A percentile compares a stretch with the other conserved stretches of the same genome.
These are phyloP conservation scores for Isoetes taiwanensis DNA, from an alignment of 75 land plant species.

Conservation along the genomic window DNA sequence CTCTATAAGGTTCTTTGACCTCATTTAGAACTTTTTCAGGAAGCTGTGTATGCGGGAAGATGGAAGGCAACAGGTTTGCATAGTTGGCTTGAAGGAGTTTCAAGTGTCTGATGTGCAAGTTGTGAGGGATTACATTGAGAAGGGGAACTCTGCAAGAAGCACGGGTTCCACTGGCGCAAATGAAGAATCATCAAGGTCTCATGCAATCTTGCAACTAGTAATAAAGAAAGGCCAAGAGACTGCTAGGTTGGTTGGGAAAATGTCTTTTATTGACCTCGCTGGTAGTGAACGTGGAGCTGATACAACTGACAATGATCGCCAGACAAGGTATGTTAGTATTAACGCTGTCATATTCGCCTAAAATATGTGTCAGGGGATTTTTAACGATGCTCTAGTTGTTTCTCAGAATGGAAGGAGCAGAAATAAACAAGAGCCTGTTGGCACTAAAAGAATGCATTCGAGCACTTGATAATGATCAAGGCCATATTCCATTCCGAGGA, in stretches of 20 bases:
- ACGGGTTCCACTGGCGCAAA: conserved; percentile 99
- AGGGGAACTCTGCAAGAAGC: conserved; percentile 81
- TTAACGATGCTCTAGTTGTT: not conserved
- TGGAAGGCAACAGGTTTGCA: conserved; percentile 88
- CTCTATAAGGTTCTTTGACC: too few relatives aligned
- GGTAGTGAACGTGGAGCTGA: conserved; percentile 99
- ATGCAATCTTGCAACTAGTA: conserved; percentile 92
- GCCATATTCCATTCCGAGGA: conserved; percentile 97
- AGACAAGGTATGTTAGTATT: conserved; percentile 78
- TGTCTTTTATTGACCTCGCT: conserved; percentile 98
- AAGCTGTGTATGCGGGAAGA: conserved; percentile 27
- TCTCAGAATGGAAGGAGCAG: conserved; percentile 96
- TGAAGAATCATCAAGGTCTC: conserved; percentile 98
- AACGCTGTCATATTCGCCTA: too few relatives aligned
- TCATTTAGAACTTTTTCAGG: too few relatives aligned
- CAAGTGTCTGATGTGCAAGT: conserved; percentile 86
- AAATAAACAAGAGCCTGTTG: conserved; percentile 94
- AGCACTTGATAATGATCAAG: conserved; percentile 98
- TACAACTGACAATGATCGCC: conserved; percentile 98
- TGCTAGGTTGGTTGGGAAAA: conserved; percentile 67
- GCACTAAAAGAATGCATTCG: conserved; percentile 98
- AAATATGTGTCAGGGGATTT: too few relatives aligned
- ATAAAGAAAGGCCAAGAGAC: conserved; percentile 62
- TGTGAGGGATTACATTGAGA: conserved; percentile 91
- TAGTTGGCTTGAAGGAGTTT: conserved; percentile 96